Evolutionary conservation across 2,329 filamentous ascomycete species (phyloP), one percentile per base, ranked within the genome.

Genomic region (Botryotinia globosa): DNA sequence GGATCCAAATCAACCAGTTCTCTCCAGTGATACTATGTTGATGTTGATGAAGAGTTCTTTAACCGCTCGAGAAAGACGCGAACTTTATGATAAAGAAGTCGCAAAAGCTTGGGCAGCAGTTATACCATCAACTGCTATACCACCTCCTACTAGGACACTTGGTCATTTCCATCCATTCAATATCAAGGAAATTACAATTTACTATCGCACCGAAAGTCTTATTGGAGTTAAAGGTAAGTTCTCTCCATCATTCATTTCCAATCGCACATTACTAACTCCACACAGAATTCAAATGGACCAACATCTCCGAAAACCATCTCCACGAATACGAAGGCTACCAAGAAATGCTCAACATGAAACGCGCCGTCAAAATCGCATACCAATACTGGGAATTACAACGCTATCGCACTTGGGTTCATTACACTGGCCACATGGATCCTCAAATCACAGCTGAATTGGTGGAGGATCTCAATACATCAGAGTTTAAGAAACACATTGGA

Each of bases 301-400:
- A 5, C 44, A 66, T 66, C 8, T 34, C 48, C 32, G 12, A n/a
- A 20, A 20, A 37, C 1, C 20, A 37, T 16, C 63, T 66, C 25
- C 9, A 34, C 32, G 22, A 34, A 4, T 39, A 66, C 8, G 32
- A 51, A 37, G 63, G 63, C 1, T 51, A 8, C 3, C 63, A 66
- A n/a, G 63, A 32, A 5, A 66, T 66, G 63, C 14, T 45, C 16
- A 66, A 66, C 63, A 66, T 66, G 63, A 25, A 66, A 20, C 32
- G 32, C 34, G 63, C 63, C 3, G 18, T 66, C 32, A 66, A 39
- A 14, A 37, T 12, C 3, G 32, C 63, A 10, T 66, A 66, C 9
- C 44, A 39, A n/a, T 34, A 44, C 32, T 66, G 63, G 63, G 63
- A 66, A 0, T 20, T 44, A 10, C 63, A 48, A 22, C 63, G 63